Conservation (phyloP, 2,329 filamentous ascomycete species). For the Ascochyta viciae-villosae region DNA sequence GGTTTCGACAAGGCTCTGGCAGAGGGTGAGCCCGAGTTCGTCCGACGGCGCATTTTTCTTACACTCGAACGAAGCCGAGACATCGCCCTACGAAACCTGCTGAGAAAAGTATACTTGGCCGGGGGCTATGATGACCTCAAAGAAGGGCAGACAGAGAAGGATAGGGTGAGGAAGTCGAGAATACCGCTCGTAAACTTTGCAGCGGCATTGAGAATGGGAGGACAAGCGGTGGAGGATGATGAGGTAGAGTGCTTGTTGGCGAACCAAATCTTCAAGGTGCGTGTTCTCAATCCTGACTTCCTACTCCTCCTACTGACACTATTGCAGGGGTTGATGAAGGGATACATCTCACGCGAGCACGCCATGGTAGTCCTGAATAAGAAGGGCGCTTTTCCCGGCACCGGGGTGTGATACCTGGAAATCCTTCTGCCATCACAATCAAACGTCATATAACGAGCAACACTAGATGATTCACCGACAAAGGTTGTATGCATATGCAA, state of each 20-base stretch:
- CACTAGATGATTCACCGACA: background rate
- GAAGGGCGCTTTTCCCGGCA: slow-evolving; percentile 90
- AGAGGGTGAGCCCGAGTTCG: slow-evolving; percentile 87
- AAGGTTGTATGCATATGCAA: background rate
- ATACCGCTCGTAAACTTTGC: slow-evolving; percentile 85
- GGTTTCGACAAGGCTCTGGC: slow-evolving; percentile 84
- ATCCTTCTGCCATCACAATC: background rate
- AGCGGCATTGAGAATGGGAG: slow-evolving; percentile 78
- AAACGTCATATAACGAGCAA: background rate
- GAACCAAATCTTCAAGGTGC: slow-evolving; percentile 98
- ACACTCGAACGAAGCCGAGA: slow-evolving; percentile 92
- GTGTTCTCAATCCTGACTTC: slow-evolving; percentile 26
- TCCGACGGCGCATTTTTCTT: slow-evolving; percentile 90
- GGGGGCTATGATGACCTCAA: slow-evolving; percentile 80
- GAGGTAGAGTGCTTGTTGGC: slow-evolving; percentile 95
- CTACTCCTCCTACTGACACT: slow-evolving; percentile 23
- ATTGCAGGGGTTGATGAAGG: slow-evolving; percentile 87
- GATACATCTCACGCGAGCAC: slow-evolving; percentile 92
- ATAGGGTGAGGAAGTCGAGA: slow-evolving; percentile 73
- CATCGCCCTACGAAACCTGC: slow-evolving; percentile 87
- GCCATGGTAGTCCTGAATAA: slow-evolving; percentile 93
- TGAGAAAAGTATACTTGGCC: slow-evolving; percentile 87
- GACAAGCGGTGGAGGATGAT: slow-evolving; percentile 76
- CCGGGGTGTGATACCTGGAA: slow-evolving; percentile 63
- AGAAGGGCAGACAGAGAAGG: slow-evolving; percentile 67